Conservation (phyloP, 2,329 filamentous ascomycete species). For the Mycogone perniciosa region DNA sequence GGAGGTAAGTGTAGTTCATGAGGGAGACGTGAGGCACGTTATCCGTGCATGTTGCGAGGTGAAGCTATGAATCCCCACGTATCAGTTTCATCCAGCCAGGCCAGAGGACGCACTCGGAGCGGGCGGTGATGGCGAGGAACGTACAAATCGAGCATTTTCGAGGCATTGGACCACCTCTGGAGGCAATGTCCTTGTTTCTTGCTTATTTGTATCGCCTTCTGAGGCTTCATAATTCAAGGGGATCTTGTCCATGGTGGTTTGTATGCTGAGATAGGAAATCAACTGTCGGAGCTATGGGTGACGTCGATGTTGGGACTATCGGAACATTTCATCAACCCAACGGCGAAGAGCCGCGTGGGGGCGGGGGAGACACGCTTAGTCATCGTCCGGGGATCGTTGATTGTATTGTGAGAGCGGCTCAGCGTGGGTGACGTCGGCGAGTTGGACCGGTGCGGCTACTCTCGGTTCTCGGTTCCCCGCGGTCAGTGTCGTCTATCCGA, state of each 20-base stretch:
- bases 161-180: constrained; percentile 84
- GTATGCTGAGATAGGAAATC: background rate
- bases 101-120: background rate
- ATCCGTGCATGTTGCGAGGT: constrained; percentile 83
- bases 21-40: constrained; percentile 87
- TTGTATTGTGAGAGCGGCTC: background rate
- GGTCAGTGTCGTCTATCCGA: constrained; percentile 4
- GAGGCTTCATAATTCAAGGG: constrained; percentile 72
- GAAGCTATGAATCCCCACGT: constrained; percentile 56
- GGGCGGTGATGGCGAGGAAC: constrained; percentile 24
- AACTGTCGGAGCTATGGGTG: background rate
- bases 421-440: constrained; percentile 9
- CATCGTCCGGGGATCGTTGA: background rate
- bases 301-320: background rate
- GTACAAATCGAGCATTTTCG: constrained; percentile 89
- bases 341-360: background rate
- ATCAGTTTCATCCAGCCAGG: background rate
- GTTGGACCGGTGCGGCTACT: constrained; percentile 6
- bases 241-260: constrained; percentile 50
- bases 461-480: constrained; percentile 7
- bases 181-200: constrained; percentile 64
- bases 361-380: background rate
- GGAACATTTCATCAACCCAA: no score
- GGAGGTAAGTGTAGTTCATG: constrained; percentile 99
- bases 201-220: constrained; percentile 64